Percentiles rank a stretch among this genome's conserved stretches.
phyloP scores from a whole-genome alignment of 257 asterid genomes.

The Primulina eburnea region DNA sequence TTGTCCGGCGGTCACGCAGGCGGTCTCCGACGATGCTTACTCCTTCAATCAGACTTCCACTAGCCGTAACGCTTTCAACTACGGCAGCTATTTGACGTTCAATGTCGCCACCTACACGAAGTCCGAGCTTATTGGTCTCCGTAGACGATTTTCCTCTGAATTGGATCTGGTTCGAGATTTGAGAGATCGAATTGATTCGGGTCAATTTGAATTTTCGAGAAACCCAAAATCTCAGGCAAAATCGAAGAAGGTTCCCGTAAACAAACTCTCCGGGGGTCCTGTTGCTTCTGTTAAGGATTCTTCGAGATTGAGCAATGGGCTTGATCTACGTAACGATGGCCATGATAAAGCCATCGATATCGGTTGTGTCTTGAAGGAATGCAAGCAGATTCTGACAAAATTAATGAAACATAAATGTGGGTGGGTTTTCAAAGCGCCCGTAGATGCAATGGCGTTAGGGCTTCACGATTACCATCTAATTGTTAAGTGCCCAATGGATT shows the following conservation, averaged over 20 bases:
- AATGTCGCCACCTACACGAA: conserved; percentile 50
- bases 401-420: conserved; percentile 62
- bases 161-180: conserved; percentile 74
- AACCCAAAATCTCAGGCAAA: conserved; percentile 55
- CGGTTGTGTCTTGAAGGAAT: conserved; percentile 64
- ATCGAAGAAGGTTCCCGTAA: conserved; percentile 48
- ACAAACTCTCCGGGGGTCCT: conserved; percentile 40
- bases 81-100: conserved; percentile 57
- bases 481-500: conserved; percentile 92
- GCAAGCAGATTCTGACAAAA: conserved; percentile 60
- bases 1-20: conserved; percentile 65
- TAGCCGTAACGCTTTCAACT: conserved; percentile 47
- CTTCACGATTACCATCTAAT: conserved; percentile 88
- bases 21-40: conserved; percentile 90
- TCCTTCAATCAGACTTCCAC: conserved; percentile 68
- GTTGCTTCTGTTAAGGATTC: conserved; percentile 44
- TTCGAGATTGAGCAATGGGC: conserved; percentile 33
- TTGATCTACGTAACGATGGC: conserved; percentile 29
- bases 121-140: conserved; percentile 55
- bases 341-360: conserved; percentile 27
- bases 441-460: conserved; percentile 60
- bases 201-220: conserved; percentile 43
- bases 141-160: conserved; percentile 61
- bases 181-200: conserved; percentile 66
- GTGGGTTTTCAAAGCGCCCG: conserved; percentile 64